phyloP scores from a whole-genome alignment of 495 filamentous ascomycete species.

The Neurospora sp. region DNA sequence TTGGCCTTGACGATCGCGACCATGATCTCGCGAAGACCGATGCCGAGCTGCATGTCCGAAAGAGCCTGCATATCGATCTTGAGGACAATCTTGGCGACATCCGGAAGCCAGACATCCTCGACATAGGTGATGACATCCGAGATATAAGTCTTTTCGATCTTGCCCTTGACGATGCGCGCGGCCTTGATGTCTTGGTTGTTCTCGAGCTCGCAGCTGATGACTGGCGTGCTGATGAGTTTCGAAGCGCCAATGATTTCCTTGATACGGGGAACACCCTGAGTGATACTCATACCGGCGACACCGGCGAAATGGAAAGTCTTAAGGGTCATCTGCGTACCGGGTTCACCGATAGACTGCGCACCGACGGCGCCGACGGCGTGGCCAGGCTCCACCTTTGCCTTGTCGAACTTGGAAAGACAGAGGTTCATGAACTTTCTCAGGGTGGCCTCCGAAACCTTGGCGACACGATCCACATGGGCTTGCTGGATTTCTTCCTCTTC shows the following conservation, averaged over 20 bases:
- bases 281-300: constrained; percentile 98
- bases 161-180: constrained; percentile 78
- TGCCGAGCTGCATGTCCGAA: constrained; percentile 64
- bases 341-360: constrained; percentile 96
- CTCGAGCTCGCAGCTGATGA: constrained; percentile 75
- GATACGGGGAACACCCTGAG: constrained; percentile 96
- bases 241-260: constrained; percentile 99
- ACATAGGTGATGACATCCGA: constrained; percentile 64
- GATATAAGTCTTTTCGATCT: constrained; percentile 82
- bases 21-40: constrained; percentile 58
- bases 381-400: constrained; percentile 81
- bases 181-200: constrained; percentile 58
- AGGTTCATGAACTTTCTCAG: constrained; percentile 66
- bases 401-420: constrained; percentile 83
- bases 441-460: constrained; percentile 68
- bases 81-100: constrained; percentile 63
- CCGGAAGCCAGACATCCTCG: constrained; percentile 70
- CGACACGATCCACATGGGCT: constrained; percentile 52
- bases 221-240: constrained; percentile 83
- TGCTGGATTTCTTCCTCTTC: constrained; percentile 3
- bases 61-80: constrained; percentile 70
- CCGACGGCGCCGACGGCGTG: constrained; percentile 97
- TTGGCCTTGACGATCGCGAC: constrained; percentile 63
- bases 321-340: constrained; percentile 97
- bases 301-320: constrained; percentile 99